A percentile compares a stretch with the other conserved stretches of the same genome.
These are phyloP conservation scores for Meira miltonrushii DNA, from an alignment of 1,284 basidiomycete genomes.

Conservation along the genomic window DNA sequence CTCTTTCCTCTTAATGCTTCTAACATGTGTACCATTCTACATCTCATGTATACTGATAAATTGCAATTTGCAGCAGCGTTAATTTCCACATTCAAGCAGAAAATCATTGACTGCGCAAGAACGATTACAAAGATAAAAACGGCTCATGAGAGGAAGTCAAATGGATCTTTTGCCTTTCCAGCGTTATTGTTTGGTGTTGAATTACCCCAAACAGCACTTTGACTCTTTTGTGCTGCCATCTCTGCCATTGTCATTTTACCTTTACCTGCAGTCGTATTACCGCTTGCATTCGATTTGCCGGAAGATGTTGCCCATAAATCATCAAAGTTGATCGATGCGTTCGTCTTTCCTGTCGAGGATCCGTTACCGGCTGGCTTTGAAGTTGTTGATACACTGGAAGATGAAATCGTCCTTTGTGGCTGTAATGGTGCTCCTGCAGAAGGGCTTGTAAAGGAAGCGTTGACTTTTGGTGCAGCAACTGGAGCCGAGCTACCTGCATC, in stretches of 20 bases:
- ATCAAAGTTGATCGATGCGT: conserved; percentile 61
- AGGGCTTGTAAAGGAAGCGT: conserved; percentile 14
- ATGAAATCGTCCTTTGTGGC: neutral
- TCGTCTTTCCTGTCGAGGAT: no score
- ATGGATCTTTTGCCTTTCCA: conserved; percentile 21
- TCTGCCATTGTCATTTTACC: conserved; percentile 52
- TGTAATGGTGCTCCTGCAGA: conserved; percentile 10
- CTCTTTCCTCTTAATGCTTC: no score
- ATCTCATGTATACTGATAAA: no score
- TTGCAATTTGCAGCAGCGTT: no score
- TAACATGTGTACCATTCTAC: no score
- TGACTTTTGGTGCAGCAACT: conserved; percentile 20
- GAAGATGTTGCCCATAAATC: conserved; percentile 85
- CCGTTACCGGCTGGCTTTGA: neutral
- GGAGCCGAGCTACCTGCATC: conserved; percentile 16
- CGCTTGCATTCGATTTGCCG: conserved; percentile 52
- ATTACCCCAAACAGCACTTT: conserved; percentile 26
- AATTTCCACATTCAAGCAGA: no score
- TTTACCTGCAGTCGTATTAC: conserved; percentile 7
- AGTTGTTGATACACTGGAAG: neutral
- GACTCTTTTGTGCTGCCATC: conserved; percentile 49
- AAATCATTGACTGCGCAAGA: no score
- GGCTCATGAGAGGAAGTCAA: conserved; percentile 24
- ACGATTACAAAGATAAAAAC: conserved; percentile 4
- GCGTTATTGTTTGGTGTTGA: conserved; percentile 16